Evolutionary conservation across 768 basidiomycete species (phyloP), one percentile per base, ranked within the genome.

Genomic region (Xerocomellus dryophilus): DNA sequence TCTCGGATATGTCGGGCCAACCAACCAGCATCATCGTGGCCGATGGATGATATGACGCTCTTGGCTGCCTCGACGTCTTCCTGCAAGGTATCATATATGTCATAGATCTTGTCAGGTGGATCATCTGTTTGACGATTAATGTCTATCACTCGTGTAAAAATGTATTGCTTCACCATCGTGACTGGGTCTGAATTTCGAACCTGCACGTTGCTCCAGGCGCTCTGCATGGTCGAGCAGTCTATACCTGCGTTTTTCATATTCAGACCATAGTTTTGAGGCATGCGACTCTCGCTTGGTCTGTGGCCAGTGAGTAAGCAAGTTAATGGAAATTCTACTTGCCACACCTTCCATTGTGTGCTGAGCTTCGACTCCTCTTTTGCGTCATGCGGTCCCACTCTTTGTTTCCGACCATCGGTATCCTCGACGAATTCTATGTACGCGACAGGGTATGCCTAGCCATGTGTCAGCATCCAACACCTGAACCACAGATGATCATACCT

Each of bases 341-440:
- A 27, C 54, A 91, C 93, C 75, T 80, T 78, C 94, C 94, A 97
- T 46, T 74, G 64, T 29, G 85, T 83, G 20, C 81, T 76, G 12
- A 77, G 71, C 29, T 66, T 71, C 20, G 67, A 71, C 68, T 97
- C 93, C 50, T 93, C 93, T 40, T 74, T 80, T 61, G 83, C 83
- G 53, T 79, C 81, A 66, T 85, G 71, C 3, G 91, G 88, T 5
- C 88, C 83, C 50, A 81, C 75, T n/a, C 72, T 72, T 56, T 66
- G 57, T 65, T 76, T 79, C 57, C 72, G 65, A 23, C 87, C 81
- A 56, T 79, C 67, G 50, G 73, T 70, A 20, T 74, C 77, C 54
- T 79, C 74, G 7, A 76, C 59, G 52, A 83, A 84, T 66, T 93
- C 88, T n/a, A 94, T 68, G 68, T 81, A 98, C 1, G 86, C 94